Conservation (phyloP, 345 rosid genomes). For the Rhizophora mangle region DNA sequence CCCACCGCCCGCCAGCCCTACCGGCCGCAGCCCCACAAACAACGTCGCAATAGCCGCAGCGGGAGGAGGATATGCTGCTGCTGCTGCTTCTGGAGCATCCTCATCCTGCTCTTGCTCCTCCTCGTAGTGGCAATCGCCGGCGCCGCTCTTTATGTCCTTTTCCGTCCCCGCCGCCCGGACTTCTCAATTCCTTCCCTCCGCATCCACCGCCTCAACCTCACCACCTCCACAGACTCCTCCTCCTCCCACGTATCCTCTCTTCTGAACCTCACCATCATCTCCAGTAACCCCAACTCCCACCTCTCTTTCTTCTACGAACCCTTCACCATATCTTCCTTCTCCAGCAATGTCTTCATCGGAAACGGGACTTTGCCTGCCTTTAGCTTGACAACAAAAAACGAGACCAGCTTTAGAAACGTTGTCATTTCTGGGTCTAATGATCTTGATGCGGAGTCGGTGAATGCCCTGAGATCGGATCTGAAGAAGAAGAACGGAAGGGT, state of each 20-base stretch:
- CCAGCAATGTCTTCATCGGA: conserved; percentile 48
- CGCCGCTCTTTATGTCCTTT: conserved; percentile 68
- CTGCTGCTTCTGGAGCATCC: conserved; percentile 80
- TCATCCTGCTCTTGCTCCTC: conserved; percentile 53
- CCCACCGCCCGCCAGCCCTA: conserved; percentile 59
- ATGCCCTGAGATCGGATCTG: conserved; percentile 69
- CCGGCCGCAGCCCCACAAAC: conserved; percentile 54
- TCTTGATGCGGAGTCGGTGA: conserved; percentile 64
- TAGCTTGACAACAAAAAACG: conserved; percentile 48
- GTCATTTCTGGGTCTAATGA: conserved; percentile 50
- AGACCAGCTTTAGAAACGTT: conserved; percentile 56
- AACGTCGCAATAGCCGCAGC: conserved; percentile 49
- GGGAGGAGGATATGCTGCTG: conserved; percentile 75
- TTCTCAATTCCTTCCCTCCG: conserved; percentile 71
- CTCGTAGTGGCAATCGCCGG: conserved; percentile 65
- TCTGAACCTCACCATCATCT: conserved; percentile 71
- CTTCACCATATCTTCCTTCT: conserved; percentile 39
- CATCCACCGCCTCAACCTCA: conserved; percentile 61
- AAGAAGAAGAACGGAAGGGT: conserved; percentile 42
- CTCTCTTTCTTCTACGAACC: conserved; percentile 68
- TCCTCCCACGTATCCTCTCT: conserved; percentile 58
- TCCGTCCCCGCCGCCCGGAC: conserved; percentile 71
- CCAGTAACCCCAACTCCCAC: conserved; percentile 77
- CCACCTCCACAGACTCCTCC: conserved; percentile 66
- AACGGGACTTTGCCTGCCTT: conserved; percentile 75